phyloP scores from a whole-genome alignment of 306 rosid genomes.

The Adenanthera pavonina region DNA sequence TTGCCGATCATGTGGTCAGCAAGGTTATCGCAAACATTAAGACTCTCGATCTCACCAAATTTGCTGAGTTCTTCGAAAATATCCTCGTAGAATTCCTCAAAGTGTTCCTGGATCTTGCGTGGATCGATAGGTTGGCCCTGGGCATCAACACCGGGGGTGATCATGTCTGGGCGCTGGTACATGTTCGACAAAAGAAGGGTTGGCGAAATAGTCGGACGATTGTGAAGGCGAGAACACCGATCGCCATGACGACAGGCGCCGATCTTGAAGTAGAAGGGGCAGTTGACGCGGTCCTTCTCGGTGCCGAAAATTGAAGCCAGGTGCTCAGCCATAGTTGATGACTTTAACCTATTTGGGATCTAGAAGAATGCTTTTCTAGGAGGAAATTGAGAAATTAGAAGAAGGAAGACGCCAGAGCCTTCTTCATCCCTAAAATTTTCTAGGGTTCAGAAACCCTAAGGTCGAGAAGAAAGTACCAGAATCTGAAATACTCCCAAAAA shows the following conservation, averaged over 20 bases:
- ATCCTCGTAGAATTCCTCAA: conserved; percentile 85
- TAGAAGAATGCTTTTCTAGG: neutral
- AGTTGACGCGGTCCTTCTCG: conserved; percentile 82
- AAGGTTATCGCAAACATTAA: conserved; percentile 77
- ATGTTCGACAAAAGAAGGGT: conserved; percentile 66
- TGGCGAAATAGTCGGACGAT: conserved; percentile 66
- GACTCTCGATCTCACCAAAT: conserved; percentile 71
- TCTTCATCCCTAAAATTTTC: neutral
- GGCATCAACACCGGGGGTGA: conserved; percentile 74
- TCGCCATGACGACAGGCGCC: conserved; percentile 89
- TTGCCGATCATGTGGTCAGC: conserved; percentile 91
- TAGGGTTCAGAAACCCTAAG: neutral
- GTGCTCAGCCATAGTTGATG: conserved; percentile 67
- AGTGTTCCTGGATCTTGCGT: conserved; percentile 71
- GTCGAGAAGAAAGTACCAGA: neutral
- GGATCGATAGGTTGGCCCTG: conserved; percentile 73
- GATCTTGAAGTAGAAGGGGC: conserved; percentile 87
- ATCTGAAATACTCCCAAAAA: neutral
- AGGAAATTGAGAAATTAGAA: neutral
- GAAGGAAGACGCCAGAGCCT: neutral
- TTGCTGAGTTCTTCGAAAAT: conserved; percentile 67
- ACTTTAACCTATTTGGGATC: neutral
- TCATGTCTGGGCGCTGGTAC: conserved; percentile 88
- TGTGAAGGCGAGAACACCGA: conserved; percentile 78
- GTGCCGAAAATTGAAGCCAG: conserved; percentile 80